phyloP scores from a whole-genome alignment of 2,329 filamentous ascomycete genomes.

The Hypomyces rosellus region DNA sequence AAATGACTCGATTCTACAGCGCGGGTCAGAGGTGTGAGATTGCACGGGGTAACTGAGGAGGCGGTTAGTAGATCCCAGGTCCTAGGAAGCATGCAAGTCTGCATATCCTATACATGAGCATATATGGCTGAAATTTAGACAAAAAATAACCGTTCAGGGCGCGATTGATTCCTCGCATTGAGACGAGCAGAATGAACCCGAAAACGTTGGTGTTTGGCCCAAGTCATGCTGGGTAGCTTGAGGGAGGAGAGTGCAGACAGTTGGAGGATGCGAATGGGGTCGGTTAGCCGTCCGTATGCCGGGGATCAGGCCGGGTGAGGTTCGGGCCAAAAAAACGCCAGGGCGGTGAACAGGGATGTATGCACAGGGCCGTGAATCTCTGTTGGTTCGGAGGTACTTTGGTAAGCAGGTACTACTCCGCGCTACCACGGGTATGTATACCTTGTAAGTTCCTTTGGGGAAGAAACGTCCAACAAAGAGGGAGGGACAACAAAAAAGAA shows the following conservation, averaged over 20 bases:
- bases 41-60: neutral
- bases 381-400: too few species aligned
- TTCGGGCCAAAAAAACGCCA: too few species aligned
- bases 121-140: constrained; percentile 8
- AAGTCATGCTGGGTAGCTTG: constrained; percentile 21
- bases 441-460: too few species aligned
- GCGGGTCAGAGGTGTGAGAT: too few species aligned
- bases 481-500: too few species aligned
- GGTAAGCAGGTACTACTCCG: too few species aligned
- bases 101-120: constrained; percentile 3
- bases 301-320: constrained; percentile 15
- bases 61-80: constrained; percentile 2
- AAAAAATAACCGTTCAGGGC: neutral
- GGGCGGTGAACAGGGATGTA: too few species aligned
- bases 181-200: constrained; percentile 59
- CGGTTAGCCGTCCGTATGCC: constrained; percentile 4
- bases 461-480: too few species aligned
- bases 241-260: constrained; percentile 28
- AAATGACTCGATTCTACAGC: too few species aligned
- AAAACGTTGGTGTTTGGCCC: constrained; percentile 45
- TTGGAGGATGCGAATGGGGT: constrained; percentile 20
- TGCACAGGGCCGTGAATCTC: too few species aligned
- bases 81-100: neutral
- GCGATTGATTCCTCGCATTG: constrained; percentile 29
- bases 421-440: too few species aligned